A percentile compares a stretch with the other conserved stretches of the same genome.
phyloP scores from a whole-genome alignment of 345 rosid species.

The Euphorbia lathyris region DNA sequence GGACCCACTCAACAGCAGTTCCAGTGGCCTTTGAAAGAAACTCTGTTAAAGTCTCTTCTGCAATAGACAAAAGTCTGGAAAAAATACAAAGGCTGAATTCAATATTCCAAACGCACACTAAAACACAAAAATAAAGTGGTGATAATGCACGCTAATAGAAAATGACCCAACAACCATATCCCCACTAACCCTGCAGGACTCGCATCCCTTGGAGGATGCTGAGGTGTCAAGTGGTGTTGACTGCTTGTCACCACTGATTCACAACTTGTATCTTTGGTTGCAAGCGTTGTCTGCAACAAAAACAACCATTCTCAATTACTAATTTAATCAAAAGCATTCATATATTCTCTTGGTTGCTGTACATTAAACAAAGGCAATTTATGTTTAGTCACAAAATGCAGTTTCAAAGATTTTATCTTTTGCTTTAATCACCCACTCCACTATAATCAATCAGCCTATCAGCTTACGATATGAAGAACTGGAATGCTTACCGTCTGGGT shows the following conservation, averaged over 20 bases:
- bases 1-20: slow-evolving; percentile 99
- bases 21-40: slow-evolving; percentile 99
- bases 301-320: slow-evolving; percentile 10
- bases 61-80: slow-evolving; percentile 94
- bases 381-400: neutral
- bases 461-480: too few relatives aligned
- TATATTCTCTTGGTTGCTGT: slow-evolving; percentile 1
- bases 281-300: slow-evolving; percentile 66
- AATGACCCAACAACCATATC: slow-evolving; percentile 41
- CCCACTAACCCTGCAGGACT: slow-evolving; percentile 99
- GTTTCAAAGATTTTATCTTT: neutral
- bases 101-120: slow-evolving; percentile 11
- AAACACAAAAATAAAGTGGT: slow-evolving; percentile 21
- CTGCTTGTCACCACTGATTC: slow-evolving; percentile 97
- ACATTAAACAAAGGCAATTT: neutral
- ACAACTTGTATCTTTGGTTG: slow-evolving; percentile 98
- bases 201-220: slow-evolving; percentile 99
- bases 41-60: slow-evolving; percentile 99
- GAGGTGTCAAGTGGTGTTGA: slow-evolving; percentile 95
- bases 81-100: slow-evolving; percentile 27
- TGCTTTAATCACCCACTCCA: slow-evolving; percentile 5
- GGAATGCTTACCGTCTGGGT: slow-evolving; percentile 82
- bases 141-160: slow-evolving; percentile 35
- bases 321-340: slow-evolving; percentile 4
- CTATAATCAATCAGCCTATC: neutral